A percentile compares a stretch with the other conserved stretches of the same genome.
Evolutionary conservation across 495 filamentous ascomycete genomes (phyloP).

Genomic region (Zalerion maritima): DNA sequence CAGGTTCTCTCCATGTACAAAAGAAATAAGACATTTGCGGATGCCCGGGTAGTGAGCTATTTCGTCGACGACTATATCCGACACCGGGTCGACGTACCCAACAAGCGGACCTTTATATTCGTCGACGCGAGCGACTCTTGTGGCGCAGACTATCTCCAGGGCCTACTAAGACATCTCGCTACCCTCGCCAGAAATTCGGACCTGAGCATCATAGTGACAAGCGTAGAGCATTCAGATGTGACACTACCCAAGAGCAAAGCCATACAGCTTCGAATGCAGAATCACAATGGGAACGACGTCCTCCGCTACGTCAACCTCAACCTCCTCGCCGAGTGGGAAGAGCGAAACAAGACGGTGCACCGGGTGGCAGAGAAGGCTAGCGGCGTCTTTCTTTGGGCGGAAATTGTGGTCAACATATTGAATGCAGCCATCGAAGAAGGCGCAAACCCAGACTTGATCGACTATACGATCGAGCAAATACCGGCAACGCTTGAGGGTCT

Average conservation of each 20-base stretch:
- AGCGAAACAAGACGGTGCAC: constrained; percentile 12
- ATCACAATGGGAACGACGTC: constrained; percentile 21
- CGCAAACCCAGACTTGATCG: constrained; percentile 18
- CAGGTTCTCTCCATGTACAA: constrained; percentile 11
- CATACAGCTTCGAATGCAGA: constrained; percentile 17
- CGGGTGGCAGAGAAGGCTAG: constrained; percentile 15
- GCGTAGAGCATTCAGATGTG: constrained; percentile 11
- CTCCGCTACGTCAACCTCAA: constrained; percentile 19
- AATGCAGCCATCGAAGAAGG: constrained; percentile 23
- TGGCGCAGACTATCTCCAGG: constrained; percentile 14
- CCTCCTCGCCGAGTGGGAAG: constrained; percentile 20
- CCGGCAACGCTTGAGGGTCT: constrained; percentile 20
- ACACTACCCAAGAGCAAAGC: constrained; percentile 12
- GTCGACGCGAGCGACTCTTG: constrained; percentile 20
- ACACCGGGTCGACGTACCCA: constrained; percentile 12
- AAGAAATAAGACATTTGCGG: constrained; percentile 10
- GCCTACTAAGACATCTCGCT: constrained; percentile 15
- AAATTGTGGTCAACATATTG: constrained; percentile 23
- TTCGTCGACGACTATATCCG: constrained; percentile 24
- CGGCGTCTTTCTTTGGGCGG: constrained; percentile 24
- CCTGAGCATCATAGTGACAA: constrained; percentile 23
- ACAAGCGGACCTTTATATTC: constrained; percentile 20
- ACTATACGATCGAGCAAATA: constrained; percentile 19
- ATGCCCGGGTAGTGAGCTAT: constrained; percentile 17
- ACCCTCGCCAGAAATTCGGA: constrained; percentile 21